Evolutionary conservation across 2,329 filamentous ascomycete genomes (phyloP).

Genomic region (Penicillium sp.): DNA sequence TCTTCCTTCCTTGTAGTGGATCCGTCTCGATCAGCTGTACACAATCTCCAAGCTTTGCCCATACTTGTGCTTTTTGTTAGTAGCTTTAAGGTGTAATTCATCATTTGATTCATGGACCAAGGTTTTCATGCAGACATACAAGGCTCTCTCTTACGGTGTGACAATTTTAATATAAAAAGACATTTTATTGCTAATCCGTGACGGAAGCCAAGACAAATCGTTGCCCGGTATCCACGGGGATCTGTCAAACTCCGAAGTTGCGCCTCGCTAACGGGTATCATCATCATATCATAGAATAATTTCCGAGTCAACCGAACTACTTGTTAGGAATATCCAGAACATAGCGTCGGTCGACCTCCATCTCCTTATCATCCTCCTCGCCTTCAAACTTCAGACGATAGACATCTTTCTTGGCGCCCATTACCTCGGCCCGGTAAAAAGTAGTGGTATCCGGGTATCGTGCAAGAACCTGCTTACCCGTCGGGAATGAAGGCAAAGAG

Average conservation of each 20-base stretch:
- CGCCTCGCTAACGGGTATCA: conserved; percentile 32
- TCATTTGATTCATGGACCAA: not conserved
- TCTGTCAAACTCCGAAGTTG: conserved; percentile 8
- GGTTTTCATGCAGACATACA: not conserved
- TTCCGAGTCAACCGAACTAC: conserved; percentile 18
- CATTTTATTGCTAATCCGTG: not conserved
- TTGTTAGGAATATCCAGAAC: conserved; percentile 69
- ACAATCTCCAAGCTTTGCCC: too few relatives aligned
- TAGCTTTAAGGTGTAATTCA: too few relatives aligned
- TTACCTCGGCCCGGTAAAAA: conserved; percentile 81
- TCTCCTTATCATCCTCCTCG: conserved; percentile 70
- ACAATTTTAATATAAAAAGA: not conserved
- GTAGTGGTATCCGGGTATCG: conserved; percentile 82
- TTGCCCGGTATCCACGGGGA: not conserved
- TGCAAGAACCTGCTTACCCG: conserved; percentile 71
- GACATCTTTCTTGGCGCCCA: conserved; percentile 60
- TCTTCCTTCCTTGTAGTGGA: too few relatives aligned
- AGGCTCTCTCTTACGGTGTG: too few relatives aligned
- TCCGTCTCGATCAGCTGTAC: too few relatives aligned
- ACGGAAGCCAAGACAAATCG: not conserved
- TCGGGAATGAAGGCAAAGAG: conserved; percentile 59
- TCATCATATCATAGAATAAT: conserved; percentile 24
- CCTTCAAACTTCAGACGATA: conserved; percentile 71
- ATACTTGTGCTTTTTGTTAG: too few relatives aligned
- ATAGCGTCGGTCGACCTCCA: conserved; percentile 72